Conservation (phyloP, 768 basidiomycete species). For the Thelephora ganbajun region DNA sequence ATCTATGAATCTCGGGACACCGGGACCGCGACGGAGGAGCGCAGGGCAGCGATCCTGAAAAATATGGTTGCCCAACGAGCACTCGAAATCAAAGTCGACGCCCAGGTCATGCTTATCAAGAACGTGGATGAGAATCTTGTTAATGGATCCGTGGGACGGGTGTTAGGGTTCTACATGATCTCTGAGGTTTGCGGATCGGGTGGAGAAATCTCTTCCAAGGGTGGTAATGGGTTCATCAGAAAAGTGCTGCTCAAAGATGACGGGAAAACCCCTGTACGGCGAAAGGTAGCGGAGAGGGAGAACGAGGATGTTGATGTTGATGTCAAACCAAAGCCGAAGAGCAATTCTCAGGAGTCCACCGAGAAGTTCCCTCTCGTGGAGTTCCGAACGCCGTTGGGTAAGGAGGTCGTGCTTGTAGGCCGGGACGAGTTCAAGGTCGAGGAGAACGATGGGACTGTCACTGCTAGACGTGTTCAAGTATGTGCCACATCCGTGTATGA, state of each 20-base stretch:
- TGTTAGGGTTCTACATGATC: slow-evolving; percentile 36
- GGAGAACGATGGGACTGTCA: slow-evolving; percentile 33
- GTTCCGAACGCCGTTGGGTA: slow-evolving; percentile 27
- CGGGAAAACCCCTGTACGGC: slow-evolving; percentile 14
- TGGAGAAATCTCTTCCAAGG: slow-evolving; percentile 16
- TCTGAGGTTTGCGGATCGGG: slow-evolving; percentile 6
- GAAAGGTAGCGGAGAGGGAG: slow-evolving; percentile 19
- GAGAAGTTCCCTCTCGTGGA: slow-evolving; percentile 33
- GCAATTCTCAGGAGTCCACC: slow-evolving; percentile 19
- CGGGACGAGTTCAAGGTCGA: slow-evolving; percentile 41
- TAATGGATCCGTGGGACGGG: slow-evolving; percentile 52
- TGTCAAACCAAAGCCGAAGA: slow-evolving; percentile 13
- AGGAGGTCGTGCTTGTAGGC: slow-evolving; percentile 33
- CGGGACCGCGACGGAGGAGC: slow-evolving; percentile 24
- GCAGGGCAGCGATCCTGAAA: slow-evolving; percentile 38
- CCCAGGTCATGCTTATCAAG: slow-evolving; percentile 62
- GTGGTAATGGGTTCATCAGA: slow-evolving; percentile 19
- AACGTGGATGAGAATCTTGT: slow-evolving; percentile 51
- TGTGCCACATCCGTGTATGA: not conserved
- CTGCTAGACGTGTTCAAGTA: slow-evolving; percentile 34
- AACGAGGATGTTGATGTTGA: slow-evolving; percentile 12
- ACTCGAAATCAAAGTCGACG: slow-evolving; percentile 43
- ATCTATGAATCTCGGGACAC: slow-evolving; percentile 42
- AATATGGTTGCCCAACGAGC: slow-evolving; percentile 46
- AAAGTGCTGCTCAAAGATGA: slow-evolving; percentile 19